Evolutionary conservation across 148 eudicot species (phyloP), one percentile per base, ranked within the genome.

Genomic region (Cornus suecica): DNA sequence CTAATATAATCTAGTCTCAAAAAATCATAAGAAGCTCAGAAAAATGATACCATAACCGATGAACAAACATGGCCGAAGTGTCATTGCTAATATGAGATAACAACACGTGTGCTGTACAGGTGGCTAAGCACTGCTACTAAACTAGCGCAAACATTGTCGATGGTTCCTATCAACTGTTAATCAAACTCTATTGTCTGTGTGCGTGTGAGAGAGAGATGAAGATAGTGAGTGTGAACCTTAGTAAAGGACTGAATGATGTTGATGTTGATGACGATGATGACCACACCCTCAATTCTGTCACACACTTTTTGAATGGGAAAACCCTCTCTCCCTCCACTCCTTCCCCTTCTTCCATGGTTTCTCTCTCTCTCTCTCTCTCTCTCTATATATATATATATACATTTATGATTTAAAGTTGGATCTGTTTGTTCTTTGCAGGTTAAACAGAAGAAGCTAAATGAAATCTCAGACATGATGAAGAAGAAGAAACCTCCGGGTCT

Each of bases 401-500:
- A 24, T 63, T 37, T 25, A 25, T 70, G n/a, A n/a, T n/a, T n/a
- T 56, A 31, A 20, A 48, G 9, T 76, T 74, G 72, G 83, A 80
- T 69, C 83, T 74, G 78, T 42, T 66, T 23, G 9, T 5, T 56
- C 48, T 5, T 76, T 69, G 60, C 10, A 83, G 86, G 86, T 80
- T 34, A 83, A 80, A 56, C 65, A 83, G 66, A 83, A 77, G 70
- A 83, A 73, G 74, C 86, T 83, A 9, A 83, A 79, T 74, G 75
- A 77, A 76, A 48, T 77, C 69, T 61, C 28, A n/a, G 81, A 76
- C 15, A 76, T 69, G 65, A 27, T 80, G 58, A 68, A 27, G 29
- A 83, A 74, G 72, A 77, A 62, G 79, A 73, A 77, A 60, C 30
- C 78, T 30, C 42, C 72, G 23, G 52, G 52, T 74, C 72, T 77